phyloP scores from a whole-genome alignment of 2,329 filamentous ascomycete species.

The Verticillium tricorpus region DNA sequence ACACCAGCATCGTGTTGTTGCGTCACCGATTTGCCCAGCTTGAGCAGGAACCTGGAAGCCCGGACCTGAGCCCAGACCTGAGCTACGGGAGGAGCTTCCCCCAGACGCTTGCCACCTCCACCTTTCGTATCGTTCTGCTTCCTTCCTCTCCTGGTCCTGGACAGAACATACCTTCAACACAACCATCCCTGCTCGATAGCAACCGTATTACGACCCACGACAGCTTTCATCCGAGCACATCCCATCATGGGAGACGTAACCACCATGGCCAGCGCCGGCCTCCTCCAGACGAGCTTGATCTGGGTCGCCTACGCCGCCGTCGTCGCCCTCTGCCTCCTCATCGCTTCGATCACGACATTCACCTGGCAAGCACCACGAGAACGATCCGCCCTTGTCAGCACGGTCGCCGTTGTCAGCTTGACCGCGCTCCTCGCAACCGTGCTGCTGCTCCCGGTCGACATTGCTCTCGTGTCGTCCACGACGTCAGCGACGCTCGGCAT shows the following conservation, averaged over 20 bases:
- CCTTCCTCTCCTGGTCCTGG: not conserved
- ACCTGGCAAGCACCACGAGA: constrained; percentile 88
- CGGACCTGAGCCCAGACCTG: not conserved
- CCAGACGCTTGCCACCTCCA: not conserved
- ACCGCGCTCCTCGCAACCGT: constrained; percentile 87
- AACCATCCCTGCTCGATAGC: not conserved
- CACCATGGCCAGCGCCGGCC: constrained; percentile 41
- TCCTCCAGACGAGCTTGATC: constrained; percentile 85
- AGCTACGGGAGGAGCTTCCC: not conserved
- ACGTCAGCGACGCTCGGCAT: constrained; percentile 67
- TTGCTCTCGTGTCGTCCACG: constrained; percentile 89
- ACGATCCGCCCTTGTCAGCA: constrained; percentile 74
- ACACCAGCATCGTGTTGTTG: not conserved
- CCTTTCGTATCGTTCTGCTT: not conserved
- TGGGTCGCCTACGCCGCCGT: constrained; percentile 91
- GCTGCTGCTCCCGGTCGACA: constrained; percentile 88
- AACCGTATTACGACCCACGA: constrained; percentile 1
- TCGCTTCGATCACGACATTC: constrained; percentile 81
- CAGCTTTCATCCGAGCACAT: not conserved
- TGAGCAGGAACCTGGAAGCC: not conserved
- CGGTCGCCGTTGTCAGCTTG: constrained; percentile 81
- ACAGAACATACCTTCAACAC: not conserved
- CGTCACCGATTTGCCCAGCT: not conserved
- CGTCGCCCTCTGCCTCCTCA: constrained; percentile 68
- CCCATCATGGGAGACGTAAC: constrained; percentile 1